These are phyloP conservation scores for Rubia tinctorum DNA, from an alignment of 305 asterid species.

Conservation along the genomic window DNA sequence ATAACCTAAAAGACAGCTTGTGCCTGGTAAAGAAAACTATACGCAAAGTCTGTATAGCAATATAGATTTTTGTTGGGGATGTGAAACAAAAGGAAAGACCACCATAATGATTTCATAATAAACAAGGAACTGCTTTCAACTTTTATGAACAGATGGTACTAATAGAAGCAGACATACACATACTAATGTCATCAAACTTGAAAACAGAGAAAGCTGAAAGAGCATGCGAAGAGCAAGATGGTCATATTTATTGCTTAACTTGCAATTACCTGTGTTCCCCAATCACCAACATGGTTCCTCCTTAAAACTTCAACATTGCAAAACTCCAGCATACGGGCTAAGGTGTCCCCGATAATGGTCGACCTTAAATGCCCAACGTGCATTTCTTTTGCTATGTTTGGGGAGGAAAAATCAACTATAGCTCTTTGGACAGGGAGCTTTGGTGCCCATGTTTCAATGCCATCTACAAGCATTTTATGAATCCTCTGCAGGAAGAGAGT, in stretches of 20 bases:
- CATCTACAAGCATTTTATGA: conserved; percentile 73
- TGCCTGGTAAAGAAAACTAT: not conserved
- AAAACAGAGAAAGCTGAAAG: not conserved
- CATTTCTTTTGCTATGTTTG: conserved; percentile 97
- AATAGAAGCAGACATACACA: not conserved
- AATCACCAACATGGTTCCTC: conserved; percentile 94
- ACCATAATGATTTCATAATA: not conserved
- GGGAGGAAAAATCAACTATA: conserved; percentile 92
- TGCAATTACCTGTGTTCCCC: conserved; percentile 90
- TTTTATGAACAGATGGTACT: not conserved
- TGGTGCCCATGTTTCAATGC: conserved; percentile 89
- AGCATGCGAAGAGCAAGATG: not conserved
- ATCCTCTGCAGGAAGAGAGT: conserved; percentile 53
- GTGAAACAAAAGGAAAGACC: not conserved
- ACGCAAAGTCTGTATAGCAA: not conserved
- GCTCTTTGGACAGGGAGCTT: conserved; percentile 71
- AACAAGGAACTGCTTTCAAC: not conserved
- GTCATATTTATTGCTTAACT: not conserved
- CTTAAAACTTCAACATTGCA: conserved; percentile 84
- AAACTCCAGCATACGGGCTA: conserved; percentile 90
- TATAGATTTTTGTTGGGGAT: not conserved
- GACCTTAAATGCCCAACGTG: conserved; percentile 97
- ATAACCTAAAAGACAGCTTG: not conserved
- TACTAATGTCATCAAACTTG: not conserved
- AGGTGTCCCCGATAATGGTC: conserved; percentile 90